Percentiles rank a stretch among this genome's conserved stretches.
phyloP scores from a whole-genome alignment of 805 yeast species.

The Peterozyma xylosa region DNA sequence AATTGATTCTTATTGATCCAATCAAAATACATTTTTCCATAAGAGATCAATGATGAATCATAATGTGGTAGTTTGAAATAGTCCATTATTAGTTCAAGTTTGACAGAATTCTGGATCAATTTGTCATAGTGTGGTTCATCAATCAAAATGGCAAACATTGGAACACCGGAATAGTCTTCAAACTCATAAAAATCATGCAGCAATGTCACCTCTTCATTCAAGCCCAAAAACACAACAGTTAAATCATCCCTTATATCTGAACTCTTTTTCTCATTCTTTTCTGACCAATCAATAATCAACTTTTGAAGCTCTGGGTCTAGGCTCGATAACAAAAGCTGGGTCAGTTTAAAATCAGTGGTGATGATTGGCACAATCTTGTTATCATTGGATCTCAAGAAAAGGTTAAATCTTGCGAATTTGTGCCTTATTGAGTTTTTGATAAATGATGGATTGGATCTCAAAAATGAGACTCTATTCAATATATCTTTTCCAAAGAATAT shows the following conservation, averaged over 20 bases:
- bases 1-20: conserved; percentile 70
- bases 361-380: conserved; percentile 14
- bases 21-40: conserved; percentile 77
- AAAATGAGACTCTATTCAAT: conserved; percentile 57
- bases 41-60: conserved; percentile 68
- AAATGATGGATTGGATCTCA: conserved; percentile 48
- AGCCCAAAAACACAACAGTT: conserved; percentile 38
- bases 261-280: conserved; percentile 9
- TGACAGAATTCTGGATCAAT: not conserved
- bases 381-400: conserved; percentile 30
- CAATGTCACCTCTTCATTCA: conserved; percentile 11
- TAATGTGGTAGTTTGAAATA: conserved; percentile 16
- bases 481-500: conserved; percentile 40
- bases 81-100: conserved; percentile 11
- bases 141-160: conserved; percentile 59
- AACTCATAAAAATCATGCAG: conserved; percentile 33
- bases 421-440: conserved; percentile 36
- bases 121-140: conserved; percentile 18
- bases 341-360: not conserved
- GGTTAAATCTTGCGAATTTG: conserved; percentile 35
- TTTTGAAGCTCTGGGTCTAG: conserved; percentile 11
- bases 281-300: conserved; percentile 15
- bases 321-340: conserved; percentile 2
- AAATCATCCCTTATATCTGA: conserved; percentile 12
- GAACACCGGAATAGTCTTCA: conserved; percentile 51